Base-by-base conservation (phyloP, 495 filamentous ascomycete species). In the Xylaria intraflava region DNA sequence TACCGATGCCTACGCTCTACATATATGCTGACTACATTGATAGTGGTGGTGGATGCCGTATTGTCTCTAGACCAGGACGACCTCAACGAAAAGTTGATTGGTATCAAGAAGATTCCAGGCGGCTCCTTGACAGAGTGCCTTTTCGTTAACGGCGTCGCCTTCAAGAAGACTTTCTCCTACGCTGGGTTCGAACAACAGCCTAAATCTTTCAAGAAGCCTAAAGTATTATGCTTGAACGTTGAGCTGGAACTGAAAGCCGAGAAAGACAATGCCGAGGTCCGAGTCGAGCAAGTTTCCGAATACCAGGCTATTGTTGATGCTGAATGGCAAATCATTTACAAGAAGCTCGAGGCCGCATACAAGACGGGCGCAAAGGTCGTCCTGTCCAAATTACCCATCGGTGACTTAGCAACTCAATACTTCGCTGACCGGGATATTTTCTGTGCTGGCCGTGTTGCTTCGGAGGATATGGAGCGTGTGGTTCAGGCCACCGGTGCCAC, bases 111-210 rank as follows among this genome's bases (percentile, higher is more conserved):
- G 73, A 87, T 97, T 54, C 92, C 91, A 45, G 93, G 93, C 67
- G 93, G 93, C 72, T 95, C 90, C 42, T 82, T 98, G 17, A 92
- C 95, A 65, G 93, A 98, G 67, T 95, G 91, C 8, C 82, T 96
- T 30, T 98, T 96, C 74, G 86, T 98, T 60, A 91, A 98, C 69
- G 93, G 93, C 66, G 93, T 98, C 41, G 91, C 93, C 31, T 98
- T 98, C 78, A 98, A 98, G 80, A 98, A 98, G 78, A 98, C 93
- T 11, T 98, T 98, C 74, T 90, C 93, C 35, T 98, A 98, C 67
- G 93, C 93, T 62, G 93, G 93, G 61, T 98, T 98, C 72, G 93
- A 98, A 72, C 93, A 98, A 71, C 93, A 98, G 74, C 93, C 93
- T 50, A 98, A 98, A 72, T 86, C 79, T 31, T 96, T 98, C 76